phyloP scores from a whole-genome alignment of 129 eudicot species.

The Helichrysum umbraculigerum region DNA sequence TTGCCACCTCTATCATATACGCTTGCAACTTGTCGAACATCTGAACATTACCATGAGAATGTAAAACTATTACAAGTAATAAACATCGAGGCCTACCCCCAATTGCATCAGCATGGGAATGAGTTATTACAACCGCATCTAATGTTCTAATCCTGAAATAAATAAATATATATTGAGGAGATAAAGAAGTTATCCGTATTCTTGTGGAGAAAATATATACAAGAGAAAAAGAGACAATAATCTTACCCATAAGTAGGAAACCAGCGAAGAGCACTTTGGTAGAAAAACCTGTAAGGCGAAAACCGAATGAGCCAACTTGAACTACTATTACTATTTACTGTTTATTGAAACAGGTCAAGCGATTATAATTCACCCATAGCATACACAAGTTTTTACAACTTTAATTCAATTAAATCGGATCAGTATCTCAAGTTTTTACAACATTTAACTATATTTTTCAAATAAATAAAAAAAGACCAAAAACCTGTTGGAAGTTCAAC shows the following conservation, averaged over 20 bases:
- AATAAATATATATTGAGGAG: constrained; percentile 3
- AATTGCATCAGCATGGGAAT: constrained; percentile 99
- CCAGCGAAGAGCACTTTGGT: constrained; percentile 97
- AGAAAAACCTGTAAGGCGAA: constrained; percentile 72
- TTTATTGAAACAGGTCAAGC: background rate
- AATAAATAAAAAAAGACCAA: background rate
- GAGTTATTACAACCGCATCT: constrained; percentile 96
- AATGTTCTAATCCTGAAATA: constrained; percentile 84
- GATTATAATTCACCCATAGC: constrained; percentile 4
- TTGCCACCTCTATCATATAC: background rate
- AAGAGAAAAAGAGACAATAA: background rate
- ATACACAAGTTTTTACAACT: constrained; percentile 5
- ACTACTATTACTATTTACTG: background rate
- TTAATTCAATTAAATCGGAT: background rate
- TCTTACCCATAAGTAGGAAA: constrained; percentile 88
- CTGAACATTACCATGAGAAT: constrained; percentile 16
- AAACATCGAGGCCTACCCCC: constrained; percentile 67
- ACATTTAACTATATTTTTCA: background rate
- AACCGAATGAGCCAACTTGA: background rate
- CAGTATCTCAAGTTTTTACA: background rate
- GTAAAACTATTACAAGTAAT: constrained; percentile 29
- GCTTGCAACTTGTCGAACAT: background rate
- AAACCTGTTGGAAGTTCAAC: background rate
- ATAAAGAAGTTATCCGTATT: background rate
- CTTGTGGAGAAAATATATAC: background rate